These are phyloP conservation scores for Alopecurus myosuroides DNA, from an alignment of 176 grass and related monocot genomes.

Conservation along the genomic window DNA sequence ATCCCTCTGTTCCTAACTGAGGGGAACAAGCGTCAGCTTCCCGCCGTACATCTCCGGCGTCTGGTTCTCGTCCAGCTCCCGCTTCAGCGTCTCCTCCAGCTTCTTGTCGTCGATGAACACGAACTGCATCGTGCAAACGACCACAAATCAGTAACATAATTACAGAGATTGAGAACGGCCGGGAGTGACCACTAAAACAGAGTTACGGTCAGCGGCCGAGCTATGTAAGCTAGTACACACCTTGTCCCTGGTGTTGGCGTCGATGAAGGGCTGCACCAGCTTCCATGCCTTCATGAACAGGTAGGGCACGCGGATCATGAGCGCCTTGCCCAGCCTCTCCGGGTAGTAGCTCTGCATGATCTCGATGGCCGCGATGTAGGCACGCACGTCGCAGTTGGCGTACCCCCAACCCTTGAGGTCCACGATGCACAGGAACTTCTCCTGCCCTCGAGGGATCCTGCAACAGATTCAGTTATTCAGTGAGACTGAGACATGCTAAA, in stretches of 20 bases:
- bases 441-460: conserved; percentile 54
- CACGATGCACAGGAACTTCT: conserved; percentile 51
- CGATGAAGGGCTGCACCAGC: conserved; percentile 59
- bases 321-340: conserved; percentile 56
- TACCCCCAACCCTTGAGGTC: conserved; percentile 81
- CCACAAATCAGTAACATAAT: conserved; percentile 6
- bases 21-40: conserved; percentile 28
- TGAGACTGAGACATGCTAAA: no score
- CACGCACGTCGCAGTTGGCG: conserved; percentile 45
- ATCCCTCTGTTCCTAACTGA: neutral
- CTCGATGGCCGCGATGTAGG: conserved; percentile 52
- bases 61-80: conserved; percentile 62
- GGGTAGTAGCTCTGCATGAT: conserved; percentile 75
- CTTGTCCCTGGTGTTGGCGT: conserved; percentile 59
- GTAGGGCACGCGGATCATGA: conserved; percentile 56
- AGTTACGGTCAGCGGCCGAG: neutral
- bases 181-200: no score
- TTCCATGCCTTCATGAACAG: conserved; percentile 76
- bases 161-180: no score
- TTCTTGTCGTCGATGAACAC: conserved; percentile 60
- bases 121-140: conserved; percentile 35
- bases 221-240: neutral
- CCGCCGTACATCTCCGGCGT: conserved; percentile 65
- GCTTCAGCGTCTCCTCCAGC: conserved; percentile 43
- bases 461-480: neutral